Evolutionary conservation across 1,284 basidiomycete species (phyloP).

Genomic region (Apiotrichum montevideense): DNA sequence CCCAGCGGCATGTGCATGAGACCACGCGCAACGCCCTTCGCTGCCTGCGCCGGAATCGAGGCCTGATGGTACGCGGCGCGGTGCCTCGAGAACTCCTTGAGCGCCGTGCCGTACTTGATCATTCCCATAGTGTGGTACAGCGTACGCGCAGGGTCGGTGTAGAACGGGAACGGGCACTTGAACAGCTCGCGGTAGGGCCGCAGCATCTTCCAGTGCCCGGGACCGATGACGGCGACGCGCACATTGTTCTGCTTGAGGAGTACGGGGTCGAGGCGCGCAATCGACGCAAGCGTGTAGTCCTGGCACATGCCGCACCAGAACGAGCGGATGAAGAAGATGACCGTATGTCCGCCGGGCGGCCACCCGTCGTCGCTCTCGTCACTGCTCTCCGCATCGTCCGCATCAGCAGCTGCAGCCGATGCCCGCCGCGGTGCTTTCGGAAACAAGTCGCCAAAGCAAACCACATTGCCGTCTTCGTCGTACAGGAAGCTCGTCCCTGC

Average conservation of each 20-base stretch:
- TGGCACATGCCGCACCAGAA: conserved; percentile 48
- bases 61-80: conserved; percentile 39
- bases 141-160: conserved; percentile 32
- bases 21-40: conserved; percentile 35
- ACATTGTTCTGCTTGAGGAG: conserved; percentile 34
- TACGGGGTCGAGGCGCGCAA: conserved; percentile 34
- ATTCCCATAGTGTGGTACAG: conserved; percentile 41
- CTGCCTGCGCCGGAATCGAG: conserved; percentile 31
- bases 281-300: conserved; percentile 41
- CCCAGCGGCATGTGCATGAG: conserved; percentile 36
- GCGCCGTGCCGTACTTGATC: conserved; percentile 20
- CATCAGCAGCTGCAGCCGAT: background rate
- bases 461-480: conserved; percentile 36
- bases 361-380: background rate
- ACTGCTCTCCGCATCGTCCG: no score
- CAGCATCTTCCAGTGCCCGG: conserved; percentile 44
- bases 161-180: conserved; percentile 44
- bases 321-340: conserved; percentile 43
- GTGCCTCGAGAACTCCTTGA: conserved; percentile 31
- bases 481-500: conserved; percentile 38
- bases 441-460: conserved; percentile 40
- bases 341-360: conserved; percentile 14
- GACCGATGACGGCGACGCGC: conserved; percentile 37
- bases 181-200: conserved; percentile 42
- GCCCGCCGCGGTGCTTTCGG: conserved; percentile 6